These are phyloP conservation scores for Oryza glumipatula DNA, from an alignment of 176 grass and related monocot species.

Conservation along the genomic window DNA sequence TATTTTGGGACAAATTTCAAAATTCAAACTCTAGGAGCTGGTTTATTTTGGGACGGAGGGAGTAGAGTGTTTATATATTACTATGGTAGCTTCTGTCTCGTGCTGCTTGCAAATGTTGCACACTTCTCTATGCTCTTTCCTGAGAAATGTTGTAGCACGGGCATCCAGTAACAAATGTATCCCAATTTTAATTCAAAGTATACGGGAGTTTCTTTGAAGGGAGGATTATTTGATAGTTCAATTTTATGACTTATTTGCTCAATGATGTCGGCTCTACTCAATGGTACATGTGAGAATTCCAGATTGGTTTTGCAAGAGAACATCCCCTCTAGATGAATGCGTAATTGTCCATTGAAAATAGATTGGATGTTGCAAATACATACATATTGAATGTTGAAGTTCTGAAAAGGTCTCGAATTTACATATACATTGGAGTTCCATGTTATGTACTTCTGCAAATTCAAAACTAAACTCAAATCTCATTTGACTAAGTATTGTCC, in stretches of 20 bases:
- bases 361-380: not conserved
- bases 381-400: not conserved
- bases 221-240: not conserved
- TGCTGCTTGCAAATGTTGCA: conserved; percentile 25
- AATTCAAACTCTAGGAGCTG: too few relatives aligned
- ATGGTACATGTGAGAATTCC: not conserved
- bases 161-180: conserved; percentile 3
- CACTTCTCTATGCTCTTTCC: conserved; percentile 4
- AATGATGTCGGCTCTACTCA: not conserved
- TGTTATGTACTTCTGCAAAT: not conserved
- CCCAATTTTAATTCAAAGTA: not conserved
- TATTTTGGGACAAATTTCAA: too few relatives aligned
- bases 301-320: conserved; percentile 18
- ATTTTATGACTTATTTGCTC: conserved; percentile 1
- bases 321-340: too few relatives aligned
- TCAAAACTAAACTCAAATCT: not conserved
- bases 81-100: not conserved
- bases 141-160: not conserved
- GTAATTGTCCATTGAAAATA: too few relatives aligned
- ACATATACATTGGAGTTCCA: not conserved
- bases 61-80: not conserved
- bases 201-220: not conserved
- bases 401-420: not conserved
- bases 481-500: not conserved
- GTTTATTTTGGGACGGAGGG: too few relatives aligned